Conservation (phyloP, 2,329 filamentous ascomycete genomes). For the Xylariaceae sp. region DNA sequence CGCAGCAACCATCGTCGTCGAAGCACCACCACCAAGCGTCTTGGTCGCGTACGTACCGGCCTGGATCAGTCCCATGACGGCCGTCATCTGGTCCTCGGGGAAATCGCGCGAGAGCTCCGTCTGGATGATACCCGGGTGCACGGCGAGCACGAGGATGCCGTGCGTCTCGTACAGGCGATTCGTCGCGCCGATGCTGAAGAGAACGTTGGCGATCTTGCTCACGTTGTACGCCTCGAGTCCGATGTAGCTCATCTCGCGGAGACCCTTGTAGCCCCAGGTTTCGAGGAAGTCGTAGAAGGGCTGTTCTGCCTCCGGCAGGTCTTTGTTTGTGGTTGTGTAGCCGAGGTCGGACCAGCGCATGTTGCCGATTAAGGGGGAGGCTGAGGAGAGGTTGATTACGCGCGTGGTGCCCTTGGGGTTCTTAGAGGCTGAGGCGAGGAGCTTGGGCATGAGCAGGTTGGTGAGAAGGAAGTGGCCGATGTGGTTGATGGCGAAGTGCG, state of each 20-base stretch:
- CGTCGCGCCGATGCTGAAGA: conserved; percentile 30
- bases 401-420: conserved; percentile 28
- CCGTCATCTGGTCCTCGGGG: conserved; percentile 7
- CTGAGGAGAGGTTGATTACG: conserved; percentile 39
- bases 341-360: conserved; percentile 36
- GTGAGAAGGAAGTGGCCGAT: conserved; percentile 44
- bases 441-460: conserved; percentile 40
- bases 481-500: conserved; percentile 42
- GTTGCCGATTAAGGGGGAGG: conserved; percentile 21
- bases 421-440: conserved; percentile 32
- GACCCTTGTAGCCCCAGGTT: conserved; percentile 24
- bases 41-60: conserved; percentile 9
- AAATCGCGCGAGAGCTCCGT: conserved; percentile 32
- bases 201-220: conserved; percentile 34
- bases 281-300: conserved; percentile 25
- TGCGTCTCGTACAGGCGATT: conserved; percentile 30
- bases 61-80: conserved; percentile 13
- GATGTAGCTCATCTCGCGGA: conserved; percentile 28
- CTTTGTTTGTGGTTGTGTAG: conserved; percentile 32
- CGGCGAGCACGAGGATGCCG: conserved; percentile 31
- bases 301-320: conserved; percentile 31
- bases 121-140: conserved; percentile 33
- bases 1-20: conserved; percentile 31
- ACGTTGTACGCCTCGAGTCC: conserved; percentile 33
- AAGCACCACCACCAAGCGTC: conserved; percentile 22